Base-by-base conservation (phyloP, 1,284 basidiomycete genomes). In the Earliella scabrosa region DNA sequence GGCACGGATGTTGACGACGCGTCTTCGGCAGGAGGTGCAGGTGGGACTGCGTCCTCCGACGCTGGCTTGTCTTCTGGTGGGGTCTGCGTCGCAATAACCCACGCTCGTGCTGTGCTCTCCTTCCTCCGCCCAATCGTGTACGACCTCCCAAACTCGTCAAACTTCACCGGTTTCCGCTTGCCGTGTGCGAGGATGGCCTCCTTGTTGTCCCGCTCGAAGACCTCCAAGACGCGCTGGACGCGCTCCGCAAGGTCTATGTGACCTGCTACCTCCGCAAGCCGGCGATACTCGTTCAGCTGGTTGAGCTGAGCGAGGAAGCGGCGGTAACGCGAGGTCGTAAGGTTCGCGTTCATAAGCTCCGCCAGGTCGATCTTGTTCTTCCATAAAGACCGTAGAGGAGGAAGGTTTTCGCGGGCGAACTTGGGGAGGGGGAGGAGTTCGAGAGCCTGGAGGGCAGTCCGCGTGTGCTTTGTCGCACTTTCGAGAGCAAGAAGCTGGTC, bases 51-150 rank as follows among this genome's bases (percentile, higher is more conserved):
- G 39, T 27, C 26, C 40, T 6, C 7, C n/a, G 35, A 34, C 40
- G 44, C 11, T 8, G 8, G 11, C 35, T 8, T 27, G 23, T 59
- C 58, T 36, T 43, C 62, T 3, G 57, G 43, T 9, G 70, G 63
- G 20, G 69, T 63, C 54, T 83, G 80, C 13, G 86, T 81, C n/a
- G 90, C 88, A 51, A 98, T 90, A 75, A 98, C 88, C 96, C 97
- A 99, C 2, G 96, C 95, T 45, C 94, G 82, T 21, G 95, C 93
- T 2, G 87, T 79, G 65, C 90, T 91, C 54, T 92, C 92, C 75
- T 97, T 97, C 65, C 94, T 83, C 73, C 86, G 83, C 24, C 95
- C 95, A 38, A 90, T 70, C 0, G 90, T 90, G 70, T 93, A 93
- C n/a, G 87, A 87, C 52, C 95, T 79, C 16, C 93, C 93, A 50